Evolutionary conservation across 192 early-diverging fungal genomes (phyloP), one percentile per base, ranked within the genome.

Genomic region (Entophlyctis helioformis): DNA sequence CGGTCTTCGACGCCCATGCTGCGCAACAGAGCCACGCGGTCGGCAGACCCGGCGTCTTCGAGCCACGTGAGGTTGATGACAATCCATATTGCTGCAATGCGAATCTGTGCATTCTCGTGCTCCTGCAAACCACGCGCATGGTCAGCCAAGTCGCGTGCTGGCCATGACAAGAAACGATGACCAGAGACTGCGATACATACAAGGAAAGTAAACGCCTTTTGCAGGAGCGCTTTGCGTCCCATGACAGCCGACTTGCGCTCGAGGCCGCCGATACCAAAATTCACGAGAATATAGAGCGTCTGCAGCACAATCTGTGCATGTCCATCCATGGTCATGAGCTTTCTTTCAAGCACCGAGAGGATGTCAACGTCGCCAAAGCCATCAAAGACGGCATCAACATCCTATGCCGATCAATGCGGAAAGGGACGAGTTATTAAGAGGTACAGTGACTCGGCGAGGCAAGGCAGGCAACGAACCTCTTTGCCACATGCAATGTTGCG

Each of bases 1-100:
- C 66, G 59, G 1, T 76, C 50, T 31, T 78, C 75, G 18, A 83
- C 60, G 11, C 81, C 80, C 33, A 83, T 39, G 11, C 56, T 55
- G 27, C 66, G 63, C 36, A 86, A 50, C 9, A 54, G 37, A 7
- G 26, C 41, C 11, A 81, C 51, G 25, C 85, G 67, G 0, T 66
- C 67, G 26, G 56, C 53, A 1, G 69, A 39, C 7, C 55, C 51
- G 36, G 46, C 19, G 33, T 80, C 75, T 16, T 85, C 78, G 2
- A 57, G 54, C 69, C 80, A 84, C 10, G 81, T 82, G 36, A 84
- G 53, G 55, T 87, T 90, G 35, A 86, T 82, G 22, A 85, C 58
- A 50, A 69, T 72, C 83, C 82, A 90, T 16, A 73, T 57, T 11
- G 82, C 68, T 2, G 69, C 81, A 1, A 81, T 51, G 2, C 82